phyloP scores from a whole-genome alignment of 345 rosid genomes.

The Rhizophora mangle region DNA sequence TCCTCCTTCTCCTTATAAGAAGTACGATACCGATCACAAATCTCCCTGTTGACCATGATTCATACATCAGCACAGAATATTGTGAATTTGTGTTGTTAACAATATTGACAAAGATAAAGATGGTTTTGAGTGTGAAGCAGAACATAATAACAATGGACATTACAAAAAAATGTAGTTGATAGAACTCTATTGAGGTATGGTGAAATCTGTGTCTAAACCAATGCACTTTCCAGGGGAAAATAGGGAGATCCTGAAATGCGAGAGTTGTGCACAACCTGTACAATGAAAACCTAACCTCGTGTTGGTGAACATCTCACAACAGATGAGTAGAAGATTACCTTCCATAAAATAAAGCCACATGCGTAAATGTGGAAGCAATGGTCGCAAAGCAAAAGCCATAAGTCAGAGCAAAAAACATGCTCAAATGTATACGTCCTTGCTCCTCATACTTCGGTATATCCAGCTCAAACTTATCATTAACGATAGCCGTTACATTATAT shows the following conservation, averaged over 20 bases:
- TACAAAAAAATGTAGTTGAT: too few relatives aligned
- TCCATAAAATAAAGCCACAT: constrained; percentile 84
- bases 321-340: constrained; percentile 42
- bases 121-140: too few relatives aligned
- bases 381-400: constrained; percentile 92
- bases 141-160: too few relatives aligned
- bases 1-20: constrained; percentile 73
- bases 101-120: too few relatives aligned
- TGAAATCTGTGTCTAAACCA: too few relatives aligned
- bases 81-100: background rate
- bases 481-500: constrained; percentile 62
- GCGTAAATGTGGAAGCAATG: constrained; percentile 78
- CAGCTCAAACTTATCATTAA: constrained; percentile 69
- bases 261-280: too few relatives aligned
- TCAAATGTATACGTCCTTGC: constrained; percentile 77
- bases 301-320: too few relatives aligned
- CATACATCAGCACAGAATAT: background rate
- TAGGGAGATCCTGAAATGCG: too few relatives aligned
- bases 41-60: constrained; percentile 53
- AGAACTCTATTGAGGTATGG: too few relatives aligned
- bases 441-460: constrained; percentile 51
- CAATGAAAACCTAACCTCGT: too few relatives aligned
- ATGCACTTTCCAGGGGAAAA: too few relatives aligned
- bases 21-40: constrained; percentile 49
- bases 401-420: constrained; percentile 72